Evolutionary conservation across 73 alveolate species (phyloP).

Genomic region (Symbiodinium natans): DNA sequence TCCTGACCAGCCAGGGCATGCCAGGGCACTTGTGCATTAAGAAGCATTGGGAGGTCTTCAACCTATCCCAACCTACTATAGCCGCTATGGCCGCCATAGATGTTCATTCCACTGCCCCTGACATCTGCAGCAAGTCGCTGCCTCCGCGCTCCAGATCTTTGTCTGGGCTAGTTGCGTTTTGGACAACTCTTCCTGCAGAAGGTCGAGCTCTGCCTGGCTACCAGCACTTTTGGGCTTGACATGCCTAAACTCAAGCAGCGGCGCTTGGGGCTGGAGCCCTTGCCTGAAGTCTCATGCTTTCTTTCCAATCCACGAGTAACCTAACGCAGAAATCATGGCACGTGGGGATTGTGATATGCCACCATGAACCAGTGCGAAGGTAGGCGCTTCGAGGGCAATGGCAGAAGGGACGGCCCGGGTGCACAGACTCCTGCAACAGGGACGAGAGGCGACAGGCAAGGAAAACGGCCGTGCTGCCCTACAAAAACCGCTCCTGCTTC

Average conservation of each 20-base stretch:
- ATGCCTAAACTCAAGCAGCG: neutral
- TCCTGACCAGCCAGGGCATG: no score
- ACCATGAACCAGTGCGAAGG: no score
- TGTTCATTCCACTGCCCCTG: no score
- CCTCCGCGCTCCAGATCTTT: neutral
- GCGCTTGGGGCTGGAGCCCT: neutral
- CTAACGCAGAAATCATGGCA: neutral
- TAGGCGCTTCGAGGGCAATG: conserved; percentile 30
- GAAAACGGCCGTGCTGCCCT: neutral
- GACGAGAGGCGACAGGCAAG: neutral
- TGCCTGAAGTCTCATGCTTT: conserved; percentile 59
- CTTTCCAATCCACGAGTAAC: conserved; percentile 34
- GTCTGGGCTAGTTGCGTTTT: neutral
- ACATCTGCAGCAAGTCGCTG: no score
- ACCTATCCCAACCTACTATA: no score
- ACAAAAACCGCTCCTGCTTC: neutral
- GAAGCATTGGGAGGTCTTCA: no score
- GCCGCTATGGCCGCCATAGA: no score
- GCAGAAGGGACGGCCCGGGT: conserved; percentile 39
- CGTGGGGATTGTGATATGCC: neutral
- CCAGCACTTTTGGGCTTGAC: neutral
- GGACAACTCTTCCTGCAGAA: conserved; percentile 26
- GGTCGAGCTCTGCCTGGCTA: conserved; percentile 60
- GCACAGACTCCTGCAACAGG: conserved; percentile 1
- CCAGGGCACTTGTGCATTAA: no score